phyloP scores from a whole-genome alignment of 805 yeast genomes.

The Naumovozyma castellii region DNA sequence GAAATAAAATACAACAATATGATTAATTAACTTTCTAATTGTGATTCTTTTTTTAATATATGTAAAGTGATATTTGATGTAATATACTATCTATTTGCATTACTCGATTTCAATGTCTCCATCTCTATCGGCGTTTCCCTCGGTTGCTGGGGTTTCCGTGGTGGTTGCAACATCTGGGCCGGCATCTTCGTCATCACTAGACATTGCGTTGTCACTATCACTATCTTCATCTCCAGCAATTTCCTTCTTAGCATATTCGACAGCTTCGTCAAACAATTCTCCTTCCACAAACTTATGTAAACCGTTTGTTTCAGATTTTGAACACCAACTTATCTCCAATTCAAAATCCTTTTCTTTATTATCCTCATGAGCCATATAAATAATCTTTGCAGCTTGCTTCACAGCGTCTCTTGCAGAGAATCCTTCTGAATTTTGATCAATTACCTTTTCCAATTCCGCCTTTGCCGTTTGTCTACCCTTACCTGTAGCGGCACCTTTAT shows the following conservation, averaged over 20 bases:
- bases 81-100: background rate
- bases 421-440: conserved; percentile 33
- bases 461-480: conserved; percentile 98
- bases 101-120: conserved; percentile 8
- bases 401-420: conserved; percentile 75
- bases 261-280: conserved; percentile 73
- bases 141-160: conserved; percentile 1
- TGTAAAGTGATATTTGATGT: background rate
- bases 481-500: conserved; percentile 94
- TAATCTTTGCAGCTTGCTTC: conserved; percentile 87
- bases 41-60: background rate
- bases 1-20: background rate
- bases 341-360: conserved; percentile 96
- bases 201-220: conserved; percentile 15
- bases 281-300: conserved; percentile 72
- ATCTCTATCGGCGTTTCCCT: conserved; percentile 9
- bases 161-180: conserved; percentile 3
- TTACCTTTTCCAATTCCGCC: conserved; percentile 84
- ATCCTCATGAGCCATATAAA: conserved; percentile 92
- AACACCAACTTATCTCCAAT: conserved; percentile 86
- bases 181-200: conserved; percentile 17
- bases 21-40: no score
- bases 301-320: conserved; percentile 66
- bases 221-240: conserved; percentile 32
- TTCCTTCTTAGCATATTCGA: conserved; percentile 72